Percentiles rank a stretch among this genome's conserved stretches.
Evolutionary conservation across 768 basidiomycete species (phyloP).

Genomic region (Leccinum subgranulosum): DNA sequence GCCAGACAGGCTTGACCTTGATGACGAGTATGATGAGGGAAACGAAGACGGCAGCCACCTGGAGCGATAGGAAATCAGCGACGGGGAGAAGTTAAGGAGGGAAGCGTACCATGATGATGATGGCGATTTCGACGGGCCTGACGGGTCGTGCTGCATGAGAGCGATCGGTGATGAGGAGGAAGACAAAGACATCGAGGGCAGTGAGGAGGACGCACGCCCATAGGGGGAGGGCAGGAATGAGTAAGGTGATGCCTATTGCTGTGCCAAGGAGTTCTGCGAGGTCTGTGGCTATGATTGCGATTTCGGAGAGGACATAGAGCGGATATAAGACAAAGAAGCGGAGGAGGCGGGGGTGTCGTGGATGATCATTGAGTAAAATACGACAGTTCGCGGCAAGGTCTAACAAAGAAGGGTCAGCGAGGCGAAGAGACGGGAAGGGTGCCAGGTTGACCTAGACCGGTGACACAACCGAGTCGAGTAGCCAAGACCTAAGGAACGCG

Average conservation of each 20-base stretch:
- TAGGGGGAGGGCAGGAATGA: constrained; percentile 47
- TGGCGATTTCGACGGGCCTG: constrained; percentile 37
- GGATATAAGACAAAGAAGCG: constrained; percentile 45
- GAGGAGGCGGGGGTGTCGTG: constrained; percentile 35
- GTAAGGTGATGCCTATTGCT: constrained; percentile 55
- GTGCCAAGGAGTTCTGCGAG: constrained; percentile 59
- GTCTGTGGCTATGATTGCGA: constrained; percentile 56
- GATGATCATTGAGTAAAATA: constrained; percentile 43
- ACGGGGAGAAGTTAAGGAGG: not conserved
- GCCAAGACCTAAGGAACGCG: constrained; percentile 31
- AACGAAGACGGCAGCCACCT: constrained; percentile 27
- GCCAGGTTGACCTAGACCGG: constrained; percentile 19
- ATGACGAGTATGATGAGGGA: constrained; percentile 42
- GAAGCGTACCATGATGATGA: constrained; percentile 31
- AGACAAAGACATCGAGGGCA: constrained; percentile 45
- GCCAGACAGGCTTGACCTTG: constrained; percentile 40
- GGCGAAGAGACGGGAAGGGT: no score
- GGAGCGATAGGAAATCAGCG: not conserved
- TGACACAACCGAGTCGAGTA: constrained; percentile 39
- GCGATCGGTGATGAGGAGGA: constrained; percentile 42
- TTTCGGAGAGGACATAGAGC: constrained; percentile 42
- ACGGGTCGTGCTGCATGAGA: constrained; percentile 31
- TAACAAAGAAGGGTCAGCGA: constrained; percentile 3
- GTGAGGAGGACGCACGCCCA: constrained; percentile 50
- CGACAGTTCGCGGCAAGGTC: constrained; percentile 50